Base-by-base conservation (phyloP, 2,329 filamentous ascomycete species). In the Calonectria hongkongensis region DNA sequence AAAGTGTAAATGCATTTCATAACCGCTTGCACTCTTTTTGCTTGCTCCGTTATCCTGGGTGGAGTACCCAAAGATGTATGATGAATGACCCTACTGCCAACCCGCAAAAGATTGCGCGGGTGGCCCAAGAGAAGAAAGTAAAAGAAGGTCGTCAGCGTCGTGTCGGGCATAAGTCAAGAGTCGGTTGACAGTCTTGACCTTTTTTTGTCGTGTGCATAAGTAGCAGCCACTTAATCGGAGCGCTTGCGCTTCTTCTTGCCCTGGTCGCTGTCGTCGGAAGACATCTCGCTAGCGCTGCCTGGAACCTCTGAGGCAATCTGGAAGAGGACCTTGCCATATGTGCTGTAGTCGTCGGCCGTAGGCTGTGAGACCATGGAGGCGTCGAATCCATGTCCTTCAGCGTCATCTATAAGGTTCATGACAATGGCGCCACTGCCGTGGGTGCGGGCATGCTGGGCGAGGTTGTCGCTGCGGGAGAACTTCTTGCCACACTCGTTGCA, bases 401-500 rank as follows among this genome's bases (percentile, higher is more conserved):
- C 89, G 68, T 93, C 90, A 76, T 96, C 94, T 63, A 97, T 89
- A 63, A 98, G 90, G 81, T 95, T 94, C 93, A 98, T 96, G 81
- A 97, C 93, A 77, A 98, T 94, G 73, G 95, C 94, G 74, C 95
- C 95, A 72, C 93, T 94, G 70, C 95, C 95, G 82, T 99, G 97
- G 5, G 97, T 99, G 75, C 97, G 92, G 76, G 97, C 93, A 84
- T 99, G 97, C 87, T 99, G 97, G 28, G 95, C 94, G 18, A 99
- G 91, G 88, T 99, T 99, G 87, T 99, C 97, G 79, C 95, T 98
- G 80, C 97, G 94, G 25, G 96, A 98, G 88, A 98, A 99, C 89
- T 98, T 98, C 93, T 99, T 99, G 80, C 97, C 96, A 82, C 97
- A 99, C 87, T 99, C 96, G 77, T 92, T 91, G 89, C 97, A 99